Conservation (phyloP, 2,329 filamentous ascomycete species). For the Calonectria pseudoreteaudii region DNA sequence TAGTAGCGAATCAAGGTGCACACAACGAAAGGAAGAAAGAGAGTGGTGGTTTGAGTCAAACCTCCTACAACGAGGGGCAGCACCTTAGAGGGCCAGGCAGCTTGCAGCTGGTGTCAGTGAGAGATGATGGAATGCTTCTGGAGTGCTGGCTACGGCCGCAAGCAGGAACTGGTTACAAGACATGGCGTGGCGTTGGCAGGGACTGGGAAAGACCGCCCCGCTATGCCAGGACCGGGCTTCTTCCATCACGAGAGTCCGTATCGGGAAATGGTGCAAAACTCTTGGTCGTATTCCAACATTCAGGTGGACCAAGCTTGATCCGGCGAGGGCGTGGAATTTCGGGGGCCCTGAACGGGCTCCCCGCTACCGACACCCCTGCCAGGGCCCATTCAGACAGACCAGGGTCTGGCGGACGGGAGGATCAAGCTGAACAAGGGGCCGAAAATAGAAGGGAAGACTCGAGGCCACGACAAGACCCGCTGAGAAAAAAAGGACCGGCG, state of each 20-base stretch:
- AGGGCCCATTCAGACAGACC: neutral
- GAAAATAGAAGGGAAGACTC: constrained; percentile 5
- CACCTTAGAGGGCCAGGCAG: constrained; percentile 1
- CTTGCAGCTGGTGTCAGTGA: neutral
- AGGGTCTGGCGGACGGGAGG: constrained; percentile 7
- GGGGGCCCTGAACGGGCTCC: neutral
- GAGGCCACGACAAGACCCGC: neutral
- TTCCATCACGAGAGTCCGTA: neutral
- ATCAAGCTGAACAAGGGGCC: constrained; percentile 1
- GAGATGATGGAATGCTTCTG: constrained; percentile 3
- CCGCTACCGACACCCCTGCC: constrained; percentile 1
- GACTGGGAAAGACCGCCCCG: neutral
- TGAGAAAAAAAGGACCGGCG: neutral
- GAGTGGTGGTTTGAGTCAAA: neutral
- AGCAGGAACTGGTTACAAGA: constrained; percentile 1
- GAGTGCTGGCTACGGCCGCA: neutral
- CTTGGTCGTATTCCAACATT: neutral
- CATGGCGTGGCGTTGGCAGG: constrained; percentile 5
- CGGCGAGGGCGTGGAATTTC: neutral
- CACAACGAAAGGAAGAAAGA: neutral
- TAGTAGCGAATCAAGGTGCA: neutral
- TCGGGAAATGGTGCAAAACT: neutral
- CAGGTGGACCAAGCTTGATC: neutral
- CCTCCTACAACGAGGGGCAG: constrained; percentile 4
- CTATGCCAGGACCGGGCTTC: neutral